Conservation (phyloP, 371 early-diverging fungal species). For the Nematocida minor region DNA sequence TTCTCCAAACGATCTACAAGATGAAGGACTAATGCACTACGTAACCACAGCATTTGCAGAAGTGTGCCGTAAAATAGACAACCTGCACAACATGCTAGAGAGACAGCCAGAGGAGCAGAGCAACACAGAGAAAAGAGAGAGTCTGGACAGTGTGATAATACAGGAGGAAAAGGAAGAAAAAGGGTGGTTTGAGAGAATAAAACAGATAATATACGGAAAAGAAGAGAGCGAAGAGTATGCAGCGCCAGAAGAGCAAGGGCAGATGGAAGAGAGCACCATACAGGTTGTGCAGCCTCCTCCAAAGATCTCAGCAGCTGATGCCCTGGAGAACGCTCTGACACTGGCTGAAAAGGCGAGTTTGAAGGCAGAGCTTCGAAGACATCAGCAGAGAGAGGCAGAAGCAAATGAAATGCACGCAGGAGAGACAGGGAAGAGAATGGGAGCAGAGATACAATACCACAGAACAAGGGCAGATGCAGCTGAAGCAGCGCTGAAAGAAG, state of each 20-base stretch:
- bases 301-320: neutral
- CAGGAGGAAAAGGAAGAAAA: neutral
- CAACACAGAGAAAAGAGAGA: neutral
- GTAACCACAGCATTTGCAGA: conserved; percentile 10
- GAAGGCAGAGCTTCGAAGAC: neutral
- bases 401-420: neutral
- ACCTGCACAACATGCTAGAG: neutral
- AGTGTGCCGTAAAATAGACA: conserved; percentile 36
- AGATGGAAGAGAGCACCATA: neutral
- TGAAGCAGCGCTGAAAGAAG: neutral
- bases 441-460: conserved; percentile 7
- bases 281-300: neutral
- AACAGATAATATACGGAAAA: conserved; percentile 17
- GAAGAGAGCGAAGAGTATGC: neutral
- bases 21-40: conserved; percentile 8
- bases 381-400: neutral
- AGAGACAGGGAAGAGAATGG: neutral
- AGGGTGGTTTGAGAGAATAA: conserved; percentile 41
- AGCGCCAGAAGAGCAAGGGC: neutral
- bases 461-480: neutral
- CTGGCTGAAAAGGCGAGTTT: neutral
- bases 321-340: neutral
- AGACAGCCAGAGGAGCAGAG: neutral
- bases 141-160: conserved; percentile 36
- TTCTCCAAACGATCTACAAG: too few relatives aligned